Evolutionary conservation across 805 yeast genomes (phyloP), one percentile per base, ranked within the genome.

Genomic region (Metschnikowia colocasiae): DNA sequence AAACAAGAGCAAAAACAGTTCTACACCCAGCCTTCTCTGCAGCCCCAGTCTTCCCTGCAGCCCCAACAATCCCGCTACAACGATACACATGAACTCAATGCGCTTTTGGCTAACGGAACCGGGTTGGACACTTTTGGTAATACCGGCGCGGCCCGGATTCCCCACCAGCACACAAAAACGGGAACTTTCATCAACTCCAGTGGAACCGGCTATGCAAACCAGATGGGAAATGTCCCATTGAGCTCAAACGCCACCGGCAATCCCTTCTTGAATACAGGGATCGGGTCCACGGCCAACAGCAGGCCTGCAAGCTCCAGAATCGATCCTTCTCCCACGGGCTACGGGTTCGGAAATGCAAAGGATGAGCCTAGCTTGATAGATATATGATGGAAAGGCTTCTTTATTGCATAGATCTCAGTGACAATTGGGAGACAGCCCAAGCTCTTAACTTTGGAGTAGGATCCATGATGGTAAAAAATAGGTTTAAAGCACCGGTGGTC

Each of bases 101-200:
- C 79, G 45, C 73, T 91, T 46, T 72, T 92, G 54, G 88, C 94
- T 10, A 79, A 81, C 37, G 97, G 96, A 25, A 87, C 96, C 0
- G 97, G 96, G 27, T 74, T 89, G 48, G 99, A 91, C 69, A 91
- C 97, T 0, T 94, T 87, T 65, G 96, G 96, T 63, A 89, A 88
- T 65, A 82, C 85, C 15, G 96, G 96, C 46, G 83, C 81, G 18
- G 65, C 81, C 6, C 82, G 97, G 69, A 79, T 92, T 46, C 96
- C 98, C 3, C 95, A 95, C 39, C 97, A 92, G 61, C 92, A 87
- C 63, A 92, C 97, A 1, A 80, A 79, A 55, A 82, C 94, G 2
- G 82, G 84, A 4, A 83, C 80, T 15, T 90, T 91, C 62, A 77
- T 92, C 58, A 89, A 87, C 66, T 87, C 96, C 20, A 83, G 87